These are phyloP conservation scores for Tephrocybe sp. DNA, from an alignment of 768 basidiomycete genomes.

Conservation along the genomic window DNA sequence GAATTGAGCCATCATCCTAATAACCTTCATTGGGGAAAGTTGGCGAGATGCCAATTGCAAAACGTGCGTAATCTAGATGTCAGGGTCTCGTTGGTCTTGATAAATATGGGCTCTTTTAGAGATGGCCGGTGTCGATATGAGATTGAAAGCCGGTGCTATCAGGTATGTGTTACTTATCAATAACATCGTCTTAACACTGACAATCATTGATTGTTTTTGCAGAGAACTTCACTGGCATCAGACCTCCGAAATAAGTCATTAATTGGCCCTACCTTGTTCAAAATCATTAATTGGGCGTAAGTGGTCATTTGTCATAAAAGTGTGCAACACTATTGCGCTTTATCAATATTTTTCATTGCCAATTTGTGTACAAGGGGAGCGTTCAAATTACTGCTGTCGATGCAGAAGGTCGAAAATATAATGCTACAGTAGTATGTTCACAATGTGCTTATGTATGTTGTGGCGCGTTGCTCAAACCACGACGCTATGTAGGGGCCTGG, in stretches of 20 bases:
- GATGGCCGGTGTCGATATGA: constrained; percentile 55
- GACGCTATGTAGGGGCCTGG: constrained; percentile 34
- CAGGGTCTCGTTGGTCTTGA: not conserved
- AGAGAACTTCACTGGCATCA: constrained; percentile 59
- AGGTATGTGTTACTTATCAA: no score
- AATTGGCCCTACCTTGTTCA: not conserved
- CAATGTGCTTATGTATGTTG: no score
- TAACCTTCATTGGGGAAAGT: no score
- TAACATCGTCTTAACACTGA: no score
- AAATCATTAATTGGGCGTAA: constrained; percentile 43
- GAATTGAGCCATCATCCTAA: no score
- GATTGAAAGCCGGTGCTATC: constrained; percentile 48
- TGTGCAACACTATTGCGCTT: no score
- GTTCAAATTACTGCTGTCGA: constrained; percentile 51
- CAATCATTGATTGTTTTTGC: no score
- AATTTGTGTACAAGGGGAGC: constrained; percentile 33
- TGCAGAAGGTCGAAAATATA: constrained; percentile 45
- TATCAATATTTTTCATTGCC: no score
- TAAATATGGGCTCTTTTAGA: constrained; percentile 16
- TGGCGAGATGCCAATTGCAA: constrained; percentile 49
- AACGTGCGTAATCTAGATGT: constrained; percentile 25
- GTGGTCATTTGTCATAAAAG: no score
- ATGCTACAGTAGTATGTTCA: constrained; percentile 47
- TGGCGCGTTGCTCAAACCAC: not conserved
- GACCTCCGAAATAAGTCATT: constrained; percentile 38